phyloP scores from a whole-genome alignment of 148 eudicot species.

The Amaranthus hypochondriacus region DNA sequence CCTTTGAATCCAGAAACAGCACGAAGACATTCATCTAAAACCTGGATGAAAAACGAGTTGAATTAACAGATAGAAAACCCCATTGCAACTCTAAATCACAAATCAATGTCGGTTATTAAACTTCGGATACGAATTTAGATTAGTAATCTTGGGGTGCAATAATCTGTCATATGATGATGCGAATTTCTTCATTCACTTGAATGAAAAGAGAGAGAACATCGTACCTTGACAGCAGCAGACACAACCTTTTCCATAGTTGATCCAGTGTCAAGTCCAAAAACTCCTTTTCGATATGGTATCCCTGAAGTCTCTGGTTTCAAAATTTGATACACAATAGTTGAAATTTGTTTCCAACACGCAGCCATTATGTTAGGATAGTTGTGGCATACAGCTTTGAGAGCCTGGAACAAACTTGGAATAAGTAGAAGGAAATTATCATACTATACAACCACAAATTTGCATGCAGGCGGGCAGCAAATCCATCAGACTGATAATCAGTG shows the following conservation, averaged over 20 bases:
- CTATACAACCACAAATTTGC: background rate
- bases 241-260: slow-evolving; percentile 56
- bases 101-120: slow-evolving; percentile 2
- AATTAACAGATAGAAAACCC: background rate
- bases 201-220: slow-evolving; percentile 9
- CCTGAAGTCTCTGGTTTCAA: slow-evolving; percentile 37
- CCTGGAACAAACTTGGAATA: slow-evolving; percentile 47
- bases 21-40: slow-evolving; percentile 92
- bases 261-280: slow-evolving; percentile 37
- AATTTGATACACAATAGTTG: slow-evolving; percentile 38
- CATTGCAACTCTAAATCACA: background rate
- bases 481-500: background rate
- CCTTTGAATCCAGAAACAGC: slow-evolving; percentile 97
- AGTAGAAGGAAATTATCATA: slow-evolving; percentile 19
- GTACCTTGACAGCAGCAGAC: slow-evolving; percentile 77
- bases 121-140: background rate
- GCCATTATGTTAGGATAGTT: slow-evolving; percentile 71
- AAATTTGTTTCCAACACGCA: slow-evolving; percentile 69
- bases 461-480: background rate
- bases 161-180: background rate
- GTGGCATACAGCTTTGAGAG: slow-evolving; percentile 90
- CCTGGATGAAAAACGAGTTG: slow-evolving; percentile 37
- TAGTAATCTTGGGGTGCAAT: background rate
- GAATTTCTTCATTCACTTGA: background rate
- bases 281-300: slow-evolving; percentile 36